Evolutionary conservation across 345 rosid genomes (phyloP).

Genomic region (Salix exigua): DNA sequence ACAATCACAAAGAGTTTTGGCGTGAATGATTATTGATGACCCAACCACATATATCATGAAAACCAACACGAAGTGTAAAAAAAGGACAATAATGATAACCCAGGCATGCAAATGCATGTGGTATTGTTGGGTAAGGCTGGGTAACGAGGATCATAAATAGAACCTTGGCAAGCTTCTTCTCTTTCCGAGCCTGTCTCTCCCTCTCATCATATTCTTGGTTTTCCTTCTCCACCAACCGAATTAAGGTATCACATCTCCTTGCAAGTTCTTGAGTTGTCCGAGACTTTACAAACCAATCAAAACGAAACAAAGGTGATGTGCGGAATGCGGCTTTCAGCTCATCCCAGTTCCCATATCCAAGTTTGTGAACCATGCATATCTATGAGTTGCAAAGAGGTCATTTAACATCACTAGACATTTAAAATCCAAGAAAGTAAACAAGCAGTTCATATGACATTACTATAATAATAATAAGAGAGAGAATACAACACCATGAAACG

Average conservation of each 20-base stretch:
- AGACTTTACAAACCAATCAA: constrained; percentile 98
- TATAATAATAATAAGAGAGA: background rate
- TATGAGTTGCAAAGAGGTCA: constrained; percentile 20
- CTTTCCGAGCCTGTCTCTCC: constrained; percentile 96
- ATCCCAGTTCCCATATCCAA: constrained; percentile 99
- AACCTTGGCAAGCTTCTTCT: constrained; percentile 97
- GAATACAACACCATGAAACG: constrained; percentile 68
- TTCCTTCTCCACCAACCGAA: constrained; percentile 95
- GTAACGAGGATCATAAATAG: background rate
- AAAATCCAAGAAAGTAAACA: background rate
- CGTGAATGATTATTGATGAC: background rate
- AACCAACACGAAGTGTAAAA: background rate
- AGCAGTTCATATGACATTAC: background rate
- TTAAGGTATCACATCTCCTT: constrained; percentile 91
- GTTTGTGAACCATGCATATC: constrained; percentile 98
- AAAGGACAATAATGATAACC: background rate
- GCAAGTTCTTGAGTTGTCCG: constrained; percentile 93
- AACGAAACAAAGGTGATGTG: constrained; percentile 73
- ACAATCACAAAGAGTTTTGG: background rate
- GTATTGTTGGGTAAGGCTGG: background rate
- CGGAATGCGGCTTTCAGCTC: constrained; percentile 90
- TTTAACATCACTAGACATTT: background rate
- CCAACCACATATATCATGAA: background rate
- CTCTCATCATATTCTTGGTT: constrained; percentile 93
- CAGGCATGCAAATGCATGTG: background rate